Conservation (phyloP, 2,329 filamentous ascomycete genomes). For the Xylaria sp. region DNA sequence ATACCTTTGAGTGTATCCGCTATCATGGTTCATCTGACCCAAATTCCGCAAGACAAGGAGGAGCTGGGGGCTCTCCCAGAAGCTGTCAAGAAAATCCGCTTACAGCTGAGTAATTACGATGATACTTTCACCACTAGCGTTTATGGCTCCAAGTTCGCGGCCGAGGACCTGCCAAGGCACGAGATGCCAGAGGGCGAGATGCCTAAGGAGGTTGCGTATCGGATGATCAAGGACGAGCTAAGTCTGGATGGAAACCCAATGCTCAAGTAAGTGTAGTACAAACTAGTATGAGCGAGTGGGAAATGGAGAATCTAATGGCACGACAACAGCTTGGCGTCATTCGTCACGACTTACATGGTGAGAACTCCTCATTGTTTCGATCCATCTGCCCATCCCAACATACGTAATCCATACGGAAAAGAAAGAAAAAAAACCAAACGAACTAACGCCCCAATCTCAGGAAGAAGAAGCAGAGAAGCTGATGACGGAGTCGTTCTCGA, state of each 20-base stretch:
- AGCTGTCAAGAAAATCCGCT: conserved; percentile 56
- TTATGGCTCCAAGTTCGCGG: conserved; percentile 88
- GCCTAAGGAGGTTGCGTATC: conserved; percentile 92
- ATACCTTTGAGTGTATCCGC: conserved; percentile 1
- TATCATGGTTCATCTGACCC: conserved; percentile 65
- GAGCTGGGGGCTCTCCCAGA: conserved; percentile 48
- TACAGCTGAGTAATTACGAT: conserved; percentile 62
- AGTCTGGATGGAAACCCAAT: conserved; percentile 92
- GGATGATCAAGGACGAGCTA: conserved; percentile 95
- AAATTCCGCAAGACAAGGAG: conserved; percentile 52
- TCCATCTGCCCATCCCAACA: background rate
- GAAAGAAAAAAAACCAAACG: too few species aligned
- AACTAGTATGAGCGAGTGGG: conserved; percentile 1
- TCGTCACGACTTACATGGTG: conserved; percentile 97
- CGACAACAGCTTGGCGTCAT: conserved; percentile 78
- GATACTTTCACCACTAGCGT: conserved; percentile 80
- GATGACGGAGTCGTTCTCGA: conserved; percentile 91
- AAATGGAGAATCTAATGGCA: conserved; percentile 20
- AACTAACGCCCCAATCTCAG: conserved; percentile 55
- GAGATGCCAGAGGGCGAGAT: conserved; percentile 92
- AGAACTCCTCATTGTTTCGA: conserved; percentile 37
- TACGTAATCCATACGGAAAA: background rate
- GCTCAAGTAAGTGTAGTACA: conserved; percentile 69
- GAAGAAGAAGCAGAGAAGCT: conserved; percentile 96
- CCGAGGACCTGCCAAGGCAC: conserved; percentile 79